A percentile compares a stretch with the other conserved stretches of the same genome.
phyloP scores from a whole-genome alignment of 768 basidiomycete species.

The Tephrocybe rancida region DNA sequence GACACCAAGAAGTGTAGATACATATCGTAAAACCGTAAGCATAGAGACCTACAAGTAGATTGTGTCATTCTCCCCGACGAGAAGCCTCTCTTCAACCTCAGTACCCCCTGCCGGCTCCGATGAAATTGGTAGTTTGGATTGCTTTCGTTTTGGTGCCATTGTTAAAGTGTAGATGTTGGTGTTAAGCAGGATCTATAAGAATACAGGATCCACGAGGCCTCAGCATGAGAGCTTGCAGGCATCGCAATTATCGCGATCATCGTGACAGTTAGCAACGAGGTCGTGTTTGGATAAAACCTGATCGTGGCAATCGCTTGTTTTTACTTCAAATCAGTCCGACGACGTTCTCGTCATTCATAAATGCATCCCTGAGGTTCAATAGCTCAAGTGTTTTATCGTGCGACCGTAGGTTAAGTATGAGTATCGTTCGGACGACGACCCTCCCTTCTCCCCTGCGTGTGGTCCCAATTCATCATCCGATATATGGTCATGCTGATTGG shows the following conservation, averaged over 20 bases:
- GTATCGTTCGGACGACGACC: too few species aligned
- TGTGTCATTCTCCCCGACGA: conserved; percentile 7
- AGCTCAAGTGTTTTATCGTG: too few species aligned
- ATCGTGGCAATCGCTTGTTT: background rate
- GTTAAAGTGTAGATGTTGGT: background rate
- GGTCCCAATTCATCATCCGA: too few species aligned
- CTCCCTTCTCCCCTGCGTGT: too few species aligned
- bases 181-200: background rate
- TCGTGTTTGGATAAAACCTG: background rate
- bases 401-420: too few species aligned
- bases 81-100: background rate
- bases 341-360: too few species aligned
- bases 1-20: background rate
- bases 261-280: background rate
- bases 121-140: background rate
- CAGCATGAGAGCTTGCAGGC: conserved; percentile 6
- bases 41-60: conserved; percentile 5
- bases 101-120: background rate
- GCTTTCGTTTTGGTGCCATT: conserved; percentile 4
- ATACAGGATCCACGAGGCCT: conserved; percentile 3
- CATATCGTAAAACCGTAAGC: background rate
- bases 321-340: too few species aligned
- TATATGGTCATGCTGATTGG: too few species aligned
- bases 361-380: too few species aligned
- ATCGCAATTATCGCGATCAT: background rate